Percentiles rank a stretch among this genome's conserved stretches.
phyloP scores from a whole-genome alignment of 331 rosid genomes.

The Quercus lobata region DNA sequence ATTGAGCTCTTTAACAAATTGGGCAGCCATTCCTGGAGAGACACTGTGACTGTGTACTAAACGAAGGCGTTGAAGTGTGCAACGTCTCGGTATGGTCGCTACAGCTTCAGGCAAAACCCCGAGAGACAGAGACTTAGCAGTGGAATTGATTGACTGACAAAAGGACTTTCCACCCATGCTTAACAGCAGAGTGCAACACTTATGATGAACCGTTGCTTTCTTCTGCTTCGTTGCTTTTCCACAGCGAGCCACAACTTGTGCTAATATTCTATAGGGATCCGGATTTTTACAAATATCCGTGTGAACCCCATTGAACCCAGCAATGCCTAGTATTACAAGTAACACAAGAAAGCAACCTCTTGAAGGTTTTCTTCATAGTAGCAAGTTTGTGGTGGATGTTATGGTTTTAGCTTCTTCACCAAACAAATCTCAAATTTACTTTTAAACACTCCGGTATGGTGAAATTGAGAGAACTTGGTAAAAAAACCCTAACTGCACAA shows the following conservation, averaged over 20 bases:
- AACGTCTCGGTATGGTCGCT: neutral
- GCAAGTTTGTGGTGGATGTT: no score
- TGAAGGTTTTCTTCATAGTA: no score
- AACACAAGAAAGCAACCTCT: neutral
- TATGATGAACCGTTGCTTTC: neutral
- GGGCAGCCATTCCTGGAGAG: no score
- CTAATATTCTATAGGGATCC: no score
- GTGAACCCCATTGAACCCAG: constrained; percentile 3
- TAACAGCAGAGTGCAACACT: neutral
- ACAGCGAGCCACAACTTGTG: neutral
- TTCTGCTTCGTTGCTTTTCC: neutral
- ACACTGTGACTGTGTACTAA: no score
- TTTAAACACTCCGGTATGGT: no score
- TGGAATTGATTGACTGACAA: constrained; percentile 3
- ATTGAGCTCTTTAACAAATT: no score
- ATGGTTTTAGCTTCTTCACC: no score
- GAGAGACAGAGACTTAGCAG: neutral
- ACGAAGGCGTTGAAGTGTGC: neutral
- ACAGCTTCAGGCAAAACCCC: neutral
- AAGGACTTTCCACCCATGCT: neutral
- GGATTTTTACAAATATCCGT: no score
- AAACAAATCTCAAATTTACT: no score
- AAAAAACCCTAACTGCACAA: no score
- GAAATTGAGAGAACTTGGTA: no score
- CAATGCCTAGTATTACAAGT: constrained; percentile 10